These are phyloP conservation scores for Mariannaea sp. DNA, from an alignment of 2,329 filamentous ascomycete genomes.

Conservation along the genomic window DNA sequence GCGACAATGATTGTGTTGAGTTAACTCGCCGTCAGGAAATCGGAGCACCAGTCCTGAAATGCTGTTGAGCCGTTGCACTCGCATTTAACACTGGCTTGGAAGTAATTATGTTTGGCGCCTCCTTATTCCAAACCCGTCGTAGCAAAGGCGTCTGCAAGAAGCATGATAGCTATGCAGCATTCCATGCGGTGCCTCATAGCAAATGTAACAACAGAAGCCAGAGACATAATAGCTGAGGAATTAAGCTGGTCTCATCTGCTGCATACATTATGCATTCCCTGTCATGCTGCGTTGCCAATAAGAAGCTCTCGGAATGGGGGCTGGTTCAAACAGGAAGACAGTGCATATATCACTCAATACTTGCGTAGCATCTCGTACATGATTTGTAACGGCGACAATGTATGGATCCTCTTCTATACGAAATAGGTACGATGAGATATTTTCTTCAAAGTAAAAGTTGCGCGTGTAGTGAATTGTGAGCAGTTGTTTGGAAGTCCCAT, in stretches of 20 bases:
- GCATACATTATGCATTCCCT: conserved; percentile 17
- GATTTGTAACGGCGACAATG: not conserved
- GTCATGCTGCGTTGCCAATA: conserved; percentile 25
- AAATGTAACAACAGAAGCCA: too few relatives aligned
- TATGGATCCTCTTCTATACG: not conserved
- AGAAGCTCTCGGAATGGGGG: conserved; percentile 24
- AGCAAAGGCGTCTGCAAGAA: too few relatives aligned
- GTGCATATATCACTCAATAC: not conserved
- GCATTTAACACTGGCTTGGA: too few relatives aligned
- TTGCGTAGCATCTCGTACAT: not conserved
- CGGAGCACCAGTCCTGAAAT: conserved; percentile 1
- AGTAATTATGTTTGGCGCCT: too few relatives aligned
- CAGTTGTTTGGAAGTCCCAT: not conserved
- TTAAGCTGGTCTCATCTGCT: not conserved
- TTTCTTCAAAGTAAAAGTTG: not conserved
- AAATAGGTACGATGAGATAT: conserved; percentile 1
- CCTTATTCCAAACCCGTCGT: too few relatives aligned
- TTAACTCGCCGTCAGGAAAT: not conserved
- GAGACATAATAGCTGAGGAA: conserved; percentile 19
- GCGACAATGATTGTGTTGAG: not conserved
- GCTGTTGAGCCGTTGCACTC: not conserved
- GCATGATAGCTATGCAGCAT: too few relatives aligned
- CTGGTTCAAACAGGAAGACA: not conserved
- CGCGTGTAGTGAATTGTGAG: not conserved
- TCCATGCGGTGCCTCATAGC: too few relatives aligned